Evolutionary conservation across 2,329 filamentous ascomycete species (phyloP).

Genomic region (Fusarium sp.): DNA sequence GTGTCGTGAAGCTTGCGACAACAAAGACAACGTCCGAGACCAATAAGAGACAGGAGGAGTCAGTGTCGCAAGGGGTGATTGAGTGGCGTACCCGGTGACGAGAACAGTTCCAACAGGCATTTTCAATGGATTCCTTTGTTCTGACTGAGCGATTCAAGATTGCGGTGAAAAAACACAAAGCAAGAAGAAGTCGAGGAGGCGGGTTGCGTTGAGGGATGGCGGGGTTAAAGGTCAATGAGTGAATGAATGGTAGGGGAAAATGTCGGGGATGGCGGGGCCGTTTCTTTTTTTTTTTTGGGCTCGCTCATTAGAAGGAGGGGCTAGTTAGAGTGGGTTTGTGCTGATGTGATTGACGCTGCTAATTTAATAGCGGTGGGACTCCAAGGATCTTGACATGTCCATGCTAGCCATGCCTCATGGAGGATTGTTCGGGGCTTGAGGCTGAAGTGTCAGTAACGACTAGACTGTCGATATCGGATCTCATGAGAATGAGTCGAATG

Average conservation of each 20-base stretch:
- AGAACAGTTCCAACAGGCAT: constrained; percentile 91
- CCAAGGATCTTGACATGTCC: not conserved
- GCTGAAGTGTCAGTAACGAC: not conserved
- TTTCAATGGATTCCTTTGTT: constrained; percentile 43
- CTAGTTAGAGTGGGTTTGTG: constrained; percentile 1
- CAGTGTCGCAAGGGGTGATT: constrained; percentile 25
- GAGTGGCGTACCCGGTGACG: constrained; percentile 78
- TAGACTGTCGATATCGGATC: not conserved
- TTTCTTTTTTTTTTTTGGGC: constrained; percentile 16
- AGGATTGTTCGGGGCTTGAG: constrained; percentile 14
- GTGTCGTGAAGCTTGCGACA: constrained; percentile 20
- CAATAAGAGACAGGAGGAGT: not conserved
- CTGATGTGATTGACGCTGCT: constrained; percentile 23
- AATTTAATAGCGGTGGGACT: constrained; percentile 17
- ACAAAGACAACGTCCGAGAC: constrained; percentile 11
- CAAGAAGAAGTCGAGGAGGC: constrained; percentile 6
- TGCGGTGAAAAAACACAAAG: constrained; percentile 33
- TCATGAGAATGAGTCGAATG: not conserved
- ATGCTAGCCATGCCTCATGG: not conserved
- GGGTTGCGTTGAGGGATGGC: constrained; percentile 25
- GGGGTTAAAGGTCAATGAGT: constrained; percentile 24
- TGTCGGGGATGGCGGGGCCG: constrained; percentile 32
- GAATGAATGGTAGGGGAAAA: not conserved
- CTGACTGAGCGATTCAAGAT: constrained; percentile 16
- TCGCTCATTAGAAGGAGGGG: not conserved